Base-by-base conservation (phyloP, 2,329 filamentous ascomycete species). In the Aschersonia sp. region DNA sequence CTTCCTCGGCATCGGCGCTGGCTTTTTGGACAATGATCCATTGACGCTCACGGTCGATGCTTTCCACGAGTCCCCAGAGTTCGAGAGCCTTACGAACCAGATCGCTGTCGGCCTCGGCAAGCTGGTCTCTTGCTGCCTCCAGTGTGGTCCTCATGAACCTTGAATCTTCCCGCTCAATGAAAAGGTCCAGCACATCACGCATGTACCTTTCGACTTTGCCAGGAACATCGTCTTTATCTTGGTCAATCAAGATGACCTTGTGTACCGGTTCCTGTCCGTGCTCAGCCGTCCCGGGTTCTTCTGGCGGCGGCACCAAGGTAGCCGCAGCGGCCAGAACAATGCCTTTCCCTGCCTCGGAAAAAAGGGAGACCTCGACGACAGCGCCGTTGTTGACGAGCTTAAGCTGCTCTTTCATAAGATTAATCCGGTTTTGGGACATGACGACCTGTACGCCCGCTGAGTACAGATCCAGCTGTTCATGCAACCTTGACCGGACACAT, bases 51-150 rank as follows among this genome's bases (percentile, higher is more conserved):
- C 76, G 72, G 57, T 82, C 78, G 49, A 82, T 76, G 43, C 80
- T 76, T 57, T 83, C 78, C 5, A 82, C 77, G 5, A 79, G 67
- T 0, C 76, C 75, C 79, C 79, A 83, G 2, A 83, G 67, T 57
- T 83, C 78, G 5, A 83, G 66, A 1, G 77, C 75, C 50, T 75
- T 71, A 47, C 69, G 69, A 6, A 83, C 63, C 10, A 80, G 63
- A 48, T 74, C 70, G 51, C 79, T 75, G n/a, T 68, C 64, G 37
- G 68, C 65, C 6, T 70, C 70, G 44, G 69, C 60, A 5, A 64
- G 56, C 10, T 70, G 70, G 46, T 70, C 62, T 39, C 66, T 63
- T 0, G 73, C 73, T n/a, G 70, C 71, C 44, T 75, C 69, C 33
- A 83, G 66, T 2, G 78, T 79, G 22, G 74, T 68, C 9, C 71